phyloP scores from a whole-genome alignment of 139 green algal species.

The Asterochloris erici region DNA sequence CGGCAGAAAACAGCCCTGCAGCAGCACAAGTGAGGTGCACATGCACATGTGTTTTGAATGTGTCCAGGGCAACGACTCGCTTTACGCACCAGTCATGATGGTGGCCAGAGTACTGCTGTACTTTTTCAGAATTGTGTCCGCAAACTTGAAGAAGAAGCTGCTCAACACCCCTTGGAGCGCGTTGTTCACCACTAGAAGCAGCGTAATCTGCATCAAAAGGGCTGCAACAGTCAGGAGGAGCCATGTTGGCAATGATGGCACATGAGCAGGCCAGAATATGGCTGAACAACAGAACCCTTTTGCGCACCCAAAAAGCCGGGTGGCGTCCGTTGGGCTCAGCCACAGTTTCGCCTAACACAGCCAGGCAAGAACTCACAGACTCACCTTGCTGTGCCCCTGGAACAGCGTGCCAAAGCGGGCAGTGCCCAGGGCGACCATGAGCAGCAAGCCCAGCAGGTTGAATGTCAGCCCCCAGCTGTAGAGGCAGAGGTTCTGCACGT shows the following conservation, averaged over 20 bases:
- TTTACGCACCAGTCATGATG: slow-evolving; percentile 70
- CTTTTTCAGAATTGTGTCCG: slow-evolving; percentile 98
- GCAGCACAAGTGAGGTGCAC: no score
- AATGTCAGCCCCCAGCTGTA: slow-evolving; percentile 92
- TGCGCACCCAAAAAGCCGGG: not conserved
- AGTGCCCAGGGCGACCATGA: slow-evolving; percentile 16
- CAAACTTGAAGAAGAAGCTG: slow-evolving; percentile 98
- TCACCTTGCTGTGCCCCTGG: slow-evolving; percentile 30
- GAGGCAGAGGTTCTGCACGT: slow-evolving; percentile 97
- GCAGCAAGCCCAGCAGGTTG: slow-evolving; percentile 68
- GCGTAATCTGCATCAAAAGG: slow-evolving; percentile 41
- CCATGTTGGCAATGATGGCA: no score
- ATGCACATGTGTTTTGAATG: no score
- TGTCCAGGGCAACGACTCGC: no score
- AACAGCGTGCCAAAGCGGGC: slow-evolving; percentile 50
- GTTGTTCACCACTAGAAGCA: slow-evolving; percentile 91
- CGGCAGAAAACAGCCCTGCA: slow-evolving; percentile 73
- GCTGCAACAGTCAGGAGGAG: no score
- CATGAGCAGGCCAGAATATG: no score
- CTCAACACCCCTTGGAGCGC: slow-evolving; percentile 89
- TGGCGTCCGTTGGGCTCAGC: not conserved
- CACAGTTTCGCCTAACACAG: not conserved
- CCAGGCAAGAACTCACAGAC: not conserved
- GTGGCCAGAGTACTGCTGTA: slow-evolving; percentile 93
- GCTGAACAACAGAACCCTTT: no score